Conservation (phyloP, 148 eudicot species). For the Dianthus caryophyllus region DNA sequence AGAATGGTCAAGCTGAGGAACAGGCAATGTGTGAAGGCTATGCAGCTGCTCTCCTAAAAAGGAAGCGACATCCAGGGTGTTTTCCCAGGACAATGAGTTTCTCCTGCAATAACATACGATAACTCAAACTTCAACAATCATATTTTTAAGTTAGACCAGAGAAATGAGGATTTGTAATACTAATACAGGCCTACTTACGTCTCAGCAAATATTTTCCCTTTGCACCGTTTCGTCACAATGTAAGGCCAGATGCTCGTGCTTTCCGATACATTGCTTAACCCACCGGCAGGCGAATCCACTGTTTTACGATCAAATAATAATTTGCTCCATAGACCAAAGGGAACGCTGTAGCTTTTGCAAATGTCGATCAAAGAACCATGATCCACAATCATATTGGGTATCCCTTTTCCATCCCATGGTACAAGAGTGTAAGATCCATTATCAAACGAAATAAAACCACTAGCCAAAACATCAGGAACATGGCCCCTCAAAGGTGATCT, state of each 20-base stretch:
- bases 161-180: neutral
- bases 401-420: constrained; percentile 79
- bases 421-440: constrained; percentile 54
- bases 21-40: constrained; percentile 65
- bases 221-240: constrained; percentile 70
- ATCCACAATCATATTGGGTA: constrained; percentile 55
- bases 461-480: constrained; percentile 72
- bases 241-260: constrained; percentile 66
- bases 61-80: constrained; percentile 68
- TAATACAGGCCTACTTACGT: constrained; percentile 46
- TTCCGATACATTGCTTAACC: constrained; percentile 30
- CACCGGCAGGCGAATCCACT: constrained; percentile 33
- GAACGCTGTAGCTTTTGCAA: constrained; percentile 30
- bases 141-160: neutral
- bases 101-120: constrained; percentile 49
- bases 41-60: constrained; percentile 79
- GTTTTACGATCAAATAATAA: constrained; percentile 45
- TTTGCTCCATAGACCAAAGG: constrained; percentile 77
- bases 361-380: constrained; percentile 26
- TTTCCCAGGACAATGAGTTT: constrained; percentile 59
- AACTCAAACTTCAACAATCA: neutral
- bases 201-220: constrained; percentile 72
- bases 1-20: constrained; percentile 42
- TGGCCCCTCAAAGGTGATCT: constrained; percentile 55
- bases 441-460: constrained; percentile 65